A percentile compares a stretch with the other conserved stretches of the same genome.
Evolutionary conservation across 108 stramenopile species (phyloP).

Genomic region (Nitzschia sp.): DNA sequence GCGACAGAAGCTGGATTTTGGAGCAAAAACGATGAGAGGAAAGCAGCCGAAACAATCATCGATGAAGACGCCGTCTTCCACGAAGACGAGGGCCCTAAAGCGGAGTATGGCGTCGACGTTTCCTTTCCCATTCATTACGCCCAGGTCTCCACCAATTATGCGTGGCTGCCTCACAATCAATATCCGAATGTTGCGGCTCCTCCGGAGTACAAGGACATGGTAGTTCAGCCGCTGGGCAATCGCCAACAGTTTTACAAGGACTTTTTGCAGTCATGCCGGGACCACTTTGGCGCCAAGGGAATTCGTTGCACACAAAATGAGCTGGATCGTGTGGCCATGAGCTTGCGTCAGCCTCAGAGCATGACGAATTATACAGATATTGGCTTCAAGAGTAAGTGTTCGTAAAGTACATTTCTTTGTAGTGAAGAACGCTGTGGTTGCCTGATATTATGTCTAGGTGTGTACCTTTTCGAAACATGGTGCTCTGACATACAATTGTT

Average conservation of each 20-base stretch:
- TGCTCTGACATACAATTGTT: no score
- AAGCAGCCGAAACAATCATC: neutral
- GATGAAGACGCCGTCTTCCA: neutral
- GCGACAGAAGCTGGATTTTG: slow-evolving; percentile 14
- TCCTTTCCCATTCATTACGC: slow-evolving; percentile 81
- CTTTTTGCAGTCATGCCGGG: slow-evolving; percentile 57
- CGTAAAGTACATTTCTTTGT: neutral
- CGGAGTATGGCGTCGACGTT: slow-evolving; percentile 81
- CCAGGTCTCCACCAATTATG: slow-evolving; percentile 65
- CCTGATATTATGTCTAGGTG: no score
- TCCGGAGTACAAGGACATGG: slow-evolving; percentile 51
- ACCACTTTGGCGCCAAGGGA: slow-evolving; percentile 47
- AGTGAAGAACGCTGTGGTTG: no score
- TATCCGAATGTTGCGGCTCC: slow-evolving; percentile 48
- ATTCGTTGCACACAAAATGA: slow-evolving; percentile 56
- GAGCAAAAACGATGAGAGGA: slow-evolving; percentile 2
- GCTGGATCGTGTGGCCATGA: slow-evolving; percentile 79
- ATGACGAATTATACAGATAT: slow-evolving; percentile 61
- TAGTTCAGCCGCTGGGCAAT: slow-evolving; percentile 67
- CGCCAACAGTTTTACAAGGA: slow-evolving; percentile 52
- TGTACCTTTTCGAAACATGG: no score
- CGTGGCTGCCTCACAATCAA: slow-evolving; percentile 80
- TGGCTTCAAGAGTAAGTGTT: slow-evolving; percentile 27
- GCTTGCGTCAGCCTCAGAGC: slow-evolving; percentile 63
- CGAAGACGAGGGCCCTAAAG: slow-evolving; percentile 11